Evolutionary conservation across 805 yeast genomes (phyloP).

Genomic region (Sugiyamaella mastotermitis): DNA sequence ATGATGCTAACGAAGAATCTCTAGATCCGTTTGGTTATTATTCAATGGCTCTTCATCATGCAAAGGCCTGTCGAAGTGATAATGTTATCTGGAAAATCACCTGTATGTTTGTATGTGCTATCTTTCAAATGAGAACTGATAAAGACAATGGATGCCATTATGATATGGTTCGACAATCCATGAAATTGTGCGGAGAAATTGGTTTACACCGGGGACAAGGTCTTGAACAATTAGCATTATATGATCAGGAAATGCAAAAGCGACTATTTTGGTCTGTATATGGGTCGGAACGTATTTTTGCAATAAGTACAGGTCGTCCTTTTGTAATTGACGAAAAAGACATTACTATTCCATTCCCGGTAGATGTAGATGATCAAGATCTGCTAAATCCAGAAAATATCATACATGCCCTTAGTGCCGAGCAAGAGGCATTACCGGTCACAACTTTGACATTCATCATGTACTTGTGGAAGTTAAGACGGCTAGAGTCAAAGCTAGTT

Average conservation of each 20-base stretch:
- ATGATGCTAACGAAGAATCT: conserved; percentile 5
- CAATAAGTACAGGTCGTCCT: conserved; percentile 56
- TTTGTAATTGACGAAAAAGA: conserved; percentile 47
- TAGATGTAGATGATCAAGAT: conserved; percentile 18
- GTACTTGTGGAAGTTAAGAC: conserved; percentile 49
- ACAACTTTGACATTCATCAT: conserved; percentile 41
- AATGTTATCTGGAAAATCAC: conserved; percentile 45
- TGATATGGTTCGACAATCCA: conserved; percentile 48
- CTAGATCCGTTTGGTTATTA: conserved; percentile 42
- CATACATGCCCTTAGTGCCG: conserved; percentile 1
- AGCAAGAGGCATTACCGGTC: conserved; percentile 13
- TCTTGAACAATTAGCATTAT: conserved; percentile 15
- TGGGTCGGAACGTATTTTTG: conserved; percentile 54
- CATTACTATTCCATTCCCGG: conserved; percentile 27
- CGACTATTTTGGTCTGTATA: conserved; percentile 63
- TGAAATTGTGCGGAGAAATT: conserved; percentile 35
- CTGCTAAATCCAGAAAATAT: conserved; percentile 12
- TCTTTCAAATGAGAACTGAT: conserved; percentile 56
- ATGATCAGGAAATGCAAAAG: conserved; percentile 36
- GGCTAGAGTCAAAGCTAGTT: conserved; percentile 56
- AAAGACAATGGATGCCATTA: conserved; percentile 50
- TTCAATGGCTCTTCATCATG: conserved; percentile 53
- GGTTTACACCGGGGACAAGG: conserved; percentile 19
- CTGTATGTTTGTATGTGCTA: conserved; percentile 44
- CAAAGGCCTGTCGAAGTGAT: conserved; percentile 37